Percentiles rank a stretch among this genome's conserved stretches.
Conservation (phyloP, 1,139 yeast genomes). For the Lodderomyces orthopsilosis region DNA sequence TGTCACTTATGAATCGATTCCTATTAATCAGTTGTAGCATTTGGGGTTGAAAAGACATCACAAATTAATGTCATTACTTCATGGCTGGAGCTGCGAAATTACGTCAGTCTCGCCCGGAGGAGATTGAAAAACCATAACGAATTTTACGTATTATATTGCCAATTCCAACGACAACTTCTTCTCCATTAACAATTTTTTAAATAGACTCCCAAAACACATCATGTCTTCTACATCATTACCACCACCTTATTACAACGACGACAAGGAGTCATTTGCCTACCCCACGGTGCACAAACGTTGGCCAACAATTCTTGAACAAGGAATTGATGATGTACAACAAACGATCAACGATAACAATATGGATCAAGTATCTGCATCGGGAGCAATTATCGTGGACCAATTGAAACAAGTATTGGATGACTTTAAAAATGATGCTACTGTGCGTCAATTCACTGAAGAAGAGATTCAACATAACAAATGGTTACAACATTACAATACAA, state of each 20-base stretch:
- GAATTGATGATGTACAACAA: constrained; percentile 54
- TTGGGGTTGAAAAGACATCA: too few species aligned
- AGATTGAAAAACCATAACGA: neutral
- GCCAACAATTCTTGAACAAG: constrained; percentile 76
- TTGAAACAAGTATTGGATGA: constrained; percentile 39
- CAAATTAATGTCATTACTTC: too few species aligned
- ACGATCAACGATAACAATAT: constrained; percentile 16
- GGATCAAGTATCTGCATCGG: constrained; percentile 19
- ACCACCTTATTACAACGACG: constrained; percentile 59
- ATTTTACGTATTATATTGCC: too few species aligned
- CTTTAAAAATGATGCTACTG: constrained; percentile 35
- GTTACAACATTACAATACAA: constrained; percentile 51
- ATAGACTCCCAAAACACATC: neutral
- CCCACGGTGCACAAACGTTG: constrained; percentile 79
- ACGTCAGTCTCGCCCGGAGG: too few species aligned
- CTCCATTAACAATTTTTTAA: neutral
- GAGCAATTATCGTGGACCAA: constrained; percentile 20
- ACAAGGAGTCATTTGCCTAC: constrained; percentile 74
- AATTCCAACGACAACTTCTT: too few species aligned
- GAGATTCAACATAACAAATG: constrained; percentile 41
- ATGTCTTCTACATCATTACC: constrained; percentile 24
- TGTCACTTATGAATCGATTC: too few species aligned
- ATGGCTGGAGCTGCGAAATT: too few species aligned
- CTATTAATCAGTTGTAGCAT: too few species aligned
- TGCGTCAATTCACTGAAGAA: constrained; percentile 42